Evolutionary conservation across 2,329 filamentous ascomycete genomes (phyloP), one percentile per base, ranked within the genome.

Genomic region (Talaromyces sp.): DNA sequence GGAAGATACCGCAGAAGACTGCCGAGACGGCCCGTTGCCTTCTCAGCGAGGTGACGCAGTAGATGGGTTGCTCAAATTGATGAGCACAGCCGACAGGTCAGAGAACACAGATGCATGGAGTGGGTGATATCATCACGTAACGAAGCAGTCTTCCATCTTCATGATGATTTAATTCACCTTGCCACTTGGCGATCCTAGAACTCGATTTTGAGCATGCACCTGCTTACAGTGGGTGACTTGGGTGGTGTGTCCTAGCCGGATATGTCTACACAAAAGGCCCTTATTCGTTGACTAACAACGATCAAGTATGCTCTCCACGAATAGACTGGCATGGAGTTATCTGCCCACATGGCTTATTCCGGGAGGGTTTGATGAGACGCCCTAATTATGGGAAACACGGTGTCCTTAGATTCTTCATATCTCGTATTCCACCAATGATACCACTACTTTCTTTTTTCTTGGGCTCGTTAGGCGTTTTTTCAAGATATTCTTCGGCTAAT

Each of bases 1-100:
- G n/a, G 57, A 59, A n/a, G 47, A 56, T 10, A 55, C 52, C 6
- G 61, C 65, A 24, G 52, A 55, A 33, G 57, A 51, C 17, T 56
- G 54, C 11, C 42, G 29, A 11, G 43, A 49, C 7, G 22, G 16
- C 3, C 29, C 63, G 24, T 64, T 66, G 9, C 66, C 65, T 16
- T 66, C 67, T 32, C 68, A 74, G 44, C 56, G 65, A 33, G 72
- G 71, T 14, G 70, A 72, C 36, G 72, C 72, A 1, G 66, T 73
- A 4, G 71, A 75, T 51, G 72, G 72, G 20, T 51, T 75, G 27
- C 56, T 75, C 30, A 73, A 73, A 52, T 61, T 75, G 11, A 75
- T 74, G 72, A 69, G 65, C 19, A 74, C 70, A 20, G 60, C 65
- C 9, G 65, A 65, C 27, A 57, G 64, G 41, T 62, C 61, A 27